Evolutionary conservation across 1,139 yeast genomes (phyloP), one percentile per base, ranked within the genome.

Genomic region (Spencermartinsiella ligniputridi): DNA sequence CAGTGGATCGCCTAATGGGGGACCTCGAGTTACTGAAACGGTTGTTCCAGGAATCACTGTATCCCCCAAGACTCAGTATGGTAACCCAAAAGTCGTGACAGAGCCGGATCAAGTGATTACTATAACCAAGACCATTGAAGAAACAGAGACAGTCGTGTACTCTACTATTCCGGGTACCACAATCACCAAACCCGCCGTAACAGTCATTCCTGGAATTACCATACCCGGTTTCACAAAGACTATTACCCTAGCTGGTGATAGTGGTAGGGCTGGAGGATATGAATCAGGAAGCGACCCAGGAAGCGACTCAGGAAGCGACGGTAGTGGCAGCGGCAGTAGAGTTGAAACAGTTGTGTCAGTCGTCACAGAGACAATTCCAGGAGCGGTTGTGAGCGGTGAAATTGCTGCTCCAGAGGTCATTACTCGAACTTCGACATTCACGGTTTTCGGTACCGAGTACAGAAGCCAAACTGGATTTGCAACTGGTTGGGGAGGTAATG

Each of bases 211-310:
- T 48, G 54, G 51, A 2, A 43, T 47, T 8, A 50, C 53, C 15
- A 33, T 51, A 18, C 44, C 52, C 13, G 53, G 53, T 2, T 24
- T 47, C 3, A 50, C 57, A 12, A 35, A n/a, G 32, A 27, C 32
- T 15, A 27, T 27, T 4, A 27, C 32, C 15, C 6, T 27, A 6
- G 32, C 15, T n/a, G 25, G 25, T 6, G 25, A 11, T 6, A 22
- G 11, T 6, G 25, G 9, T 11, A 22, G 25, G 9, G 25, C 25
- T 11, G 25, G 25, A 6, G n/a, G n/a, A n/a, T n/a, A n/a, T n/a
- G n/a, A n/a, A n/a, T n/a, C n/a, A n/a, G 25, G 25, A 35, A 24
- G 44, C 35, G 32, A 41, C 41, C n/a, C n/a, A n/a, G n/a, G n/a
- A n/a, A n/a, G n/a, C n/a, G 3, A 37, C 30, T 33, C 44, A 9